Evolutionary conservation across 805 yeast genomes (phyloP).

Genomic region (Candida multigemmis): DNA sequence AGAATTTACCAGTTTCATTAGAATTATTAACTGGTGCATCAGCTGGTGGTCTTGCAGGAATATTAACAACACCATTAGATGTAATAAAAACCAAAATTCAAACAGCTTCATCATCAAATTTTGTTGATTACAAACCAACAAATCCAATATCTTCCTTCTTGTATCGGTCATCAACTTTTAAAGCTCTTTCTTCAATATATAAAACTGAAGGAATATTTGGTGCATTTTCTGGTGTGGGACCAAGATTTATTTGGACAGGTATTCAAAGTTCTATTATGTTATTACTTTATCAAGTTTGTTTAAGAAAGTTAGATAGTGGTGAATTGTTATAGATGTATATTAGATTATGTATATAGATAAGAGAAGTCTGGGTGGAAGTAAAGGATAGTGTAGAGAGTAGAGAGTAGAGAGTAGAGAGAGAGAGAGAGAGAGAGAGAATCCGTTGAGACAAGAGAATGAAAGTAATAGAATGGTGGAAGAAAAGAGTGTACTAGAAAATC

Average conservation of each 20-base stretch:
- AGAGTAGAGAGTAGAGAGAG: neutral
- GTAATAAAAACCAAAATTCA: constrained; percentile 90
- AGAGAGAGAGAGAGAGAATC: neutral
- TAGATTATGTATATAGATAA: neutral
- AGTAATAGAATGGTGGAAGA: too few relatives aligned
- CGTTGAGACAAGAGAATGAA: neutral
- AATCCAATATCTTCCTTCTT: constrained; percentile 5
- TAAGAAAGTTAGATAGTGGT: constrained; percentile 39
- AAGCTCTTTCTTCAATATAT: constrained; percentile 38
- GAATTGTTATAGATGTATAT: neutral
- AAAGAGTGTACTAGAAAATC: too few relatives aligned
- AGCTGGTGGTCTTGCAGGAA: constrained; percentile 92
- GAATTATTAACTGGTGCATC: constrained; percentile 89
- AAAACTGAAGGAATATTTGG: constrained; percentile 70
- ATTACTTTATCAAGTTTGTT: constrained; percentile 70
- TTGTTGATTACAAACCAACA: neutral
- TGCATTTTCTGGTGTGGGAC: constrained; percentile 90
- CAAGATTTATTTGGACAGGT: constrained; percentile 94
- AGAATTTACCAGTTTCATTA: constrained; percentile 43
- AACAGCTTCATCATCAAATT: constrained; percentile 50
- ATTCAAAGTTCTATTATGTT: constrained; percentile 93
- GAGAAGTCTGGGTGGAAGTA: neutral
- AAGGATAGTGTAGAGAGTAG: neutral
- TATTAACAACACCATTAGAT: constrained; percentile 82
- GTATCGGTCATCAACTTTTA: constrained; percentile 15